Conservation (phyloP, 2,329 filamentous ascomycete genomes). For the Phaeomoniella chlamydospora region DNA sequence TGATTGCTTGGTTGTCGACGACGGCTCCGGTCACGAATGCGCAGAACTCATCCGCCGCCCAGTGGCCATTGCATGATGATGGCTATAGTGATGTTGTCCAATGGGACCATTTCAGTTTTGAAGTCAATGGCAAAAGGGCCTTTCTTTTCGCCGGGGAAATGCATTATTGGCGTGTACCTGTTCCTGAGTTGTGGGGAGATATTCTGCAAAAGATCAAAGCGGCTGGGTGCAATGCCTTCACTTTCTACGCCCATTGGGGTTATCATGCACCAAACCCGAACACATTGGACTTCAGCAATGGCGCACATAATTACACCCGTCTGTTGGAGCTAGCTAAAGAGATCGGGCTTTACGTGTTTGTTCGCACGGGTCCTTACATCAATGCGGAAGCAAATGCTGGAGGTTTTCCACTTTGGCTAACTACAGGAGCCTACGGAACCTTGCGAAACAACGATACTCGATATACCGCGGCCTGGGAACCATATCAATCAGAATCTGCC, state of each 20-base stretch:
- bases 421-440: conserved; percentile 34
- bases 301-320: conserved; percentile 37
- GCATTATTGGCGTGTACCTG: conserved; percentile 37
- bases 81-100: conserved; percentile 32
- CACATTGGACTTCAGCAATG: conserved; percentile 36
- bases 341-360: conserved; percentile 39
- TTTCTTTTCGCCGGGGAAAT: conserved; percentile 40
- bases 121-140: conserved; percentile 34
- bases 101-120: conserved; percentile 41
- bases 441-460: conserved; percentile 17
- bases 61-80: conserved; percentile 35
- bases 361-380: conserved; percentile 46
- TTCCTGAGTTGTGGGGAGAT: conserved; percentile 35
- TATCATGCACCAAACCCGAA: conserved; percentile 31
- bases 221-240: conserved; percentile 32
- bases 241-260: conserved; percentile 33
- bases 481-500: conserved; percentile 12
- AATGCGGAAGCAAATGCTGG: conserved; percentile 51
- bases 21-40: neutral
- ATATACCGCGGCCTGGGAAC: conserved; percentile 16
- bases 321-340: conserved; percentile 39
- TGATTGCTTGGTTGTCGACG: neutral
- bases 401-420: conserved; percentile 48
- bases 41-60: conserved; percentile 2
- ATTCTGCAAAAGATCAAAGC: conserved; percentile 38